These are phyloP conservation scores for Falciphora oryzae DNA, from an alignment of 2,329 filamentous ascomycete species.

Conservation along the genomic window DNA sequence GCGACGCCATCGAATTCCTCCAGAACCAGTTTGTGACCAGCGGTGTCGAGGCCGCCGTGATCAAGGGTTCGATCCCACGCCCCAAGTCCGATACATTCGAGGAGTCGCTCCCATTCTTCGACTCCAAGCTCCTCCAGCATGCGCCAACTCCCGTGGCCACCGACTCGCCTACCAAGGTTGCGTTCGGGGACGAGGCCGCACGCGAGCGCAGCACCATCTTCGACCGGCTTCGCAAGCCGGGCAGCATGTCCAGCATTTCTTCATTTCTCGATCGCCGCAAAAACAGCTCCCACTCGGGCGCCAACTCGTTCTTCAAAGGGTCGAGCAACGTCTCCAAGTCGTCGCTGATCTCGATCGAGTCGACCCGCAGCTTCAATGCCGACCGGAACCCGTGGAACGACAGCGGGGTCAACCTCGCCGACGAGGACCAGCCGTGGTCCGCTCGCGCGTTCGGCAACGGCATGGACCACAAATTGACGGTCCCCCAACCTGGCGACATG, in stretches of 20 bases:
- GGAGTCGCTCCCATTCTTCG: conserved; percentile 92
- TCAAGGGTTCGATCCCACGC: conserved; percentile 94
- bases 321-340: conserved; percentile 89
- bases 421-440: conserved; percentile 71
- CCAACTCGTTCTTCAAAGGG: conserved; percentile 84
- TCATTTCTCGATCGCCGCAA: conserved; percentile 95
- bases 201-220: conserved; percentile 80
- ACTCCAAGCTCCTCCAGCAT: conserved; percentile 92
- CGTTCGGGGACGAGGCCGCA: conserved; percentile 74
- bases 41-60: conserved; percentile 78
- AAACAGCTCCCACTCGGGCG: conserved; percentile 83
- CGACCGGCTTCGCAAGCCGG: conserved; percentile 88
- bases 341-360: conserved; percentile 92
- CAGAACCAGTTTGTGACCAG: conserved; percentile 79
- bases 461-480: conserved; percentile 56
- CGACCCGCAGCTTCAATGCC: conserved; percentile 79
- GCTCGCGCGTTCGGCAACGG: conserved; percentile 60
- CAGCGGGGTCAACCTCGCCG: conserved; percentile 87
- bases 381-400: conserved; percentile 99
- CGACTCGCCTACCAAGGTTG: conserved; percentile 82
- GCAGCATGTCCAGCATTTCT: conserved; percentile 88
- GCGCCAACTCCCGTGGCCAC: conserved; percentile 69
- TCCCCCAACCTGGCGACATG: conserved; percentile 69
- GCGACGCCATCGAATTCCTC: conserved; percentile 93
- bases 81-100: conserved; percentile 99